These are phyloP conservation scores for Trypanosoma congolense DNA, from an alignment of 208 protist species.

Conservation along the genomic window DNA sequence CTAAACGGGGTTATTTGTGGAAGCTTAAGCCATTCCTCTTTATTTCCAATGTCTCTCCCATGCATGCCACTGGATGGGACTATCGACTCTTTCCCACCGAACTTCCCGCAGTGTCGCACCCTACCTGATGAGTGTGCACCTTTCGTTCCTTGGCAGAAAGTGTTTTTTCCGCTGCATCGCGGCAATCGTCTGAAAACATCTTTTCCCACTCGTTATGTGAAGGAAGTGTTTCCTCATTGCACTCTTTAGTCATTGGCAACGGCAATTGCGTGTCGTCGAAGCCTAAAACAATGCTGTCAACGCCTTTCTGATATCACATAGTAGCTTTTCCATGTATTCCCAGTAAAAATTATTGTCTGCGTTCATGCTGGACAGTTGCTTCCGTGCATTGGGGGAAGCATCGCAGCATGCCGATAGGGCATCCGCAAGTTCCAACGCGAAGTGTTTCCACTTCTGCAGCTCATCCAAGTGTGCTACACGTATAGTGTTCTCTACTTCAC, in stretches of 20 bases:
- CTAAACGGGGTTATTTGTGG: constrained; percentile 3
- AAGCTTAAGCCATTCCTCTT: not conserved
- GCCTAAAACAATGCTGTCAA: not conserved
- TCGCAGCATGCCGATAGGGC: constrained; percentile 10
- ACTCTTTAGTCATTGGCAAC: not conserved
- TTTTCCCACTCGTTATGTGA: constrained; percentile 20
- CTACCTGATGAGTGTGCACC: constrained; percentile 8
- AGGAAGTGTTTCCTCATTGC: not conserved
- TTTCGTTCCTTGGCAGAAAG: constrained; percentile 5
- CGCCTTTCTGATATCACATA: constrained; percentile 9
- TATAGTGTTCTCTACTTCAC: not conserved
- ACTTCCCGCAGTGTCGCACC: not conserved
- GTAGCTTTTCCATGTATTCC: constrained; percentile 8
- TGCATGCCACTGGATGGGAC: not conserved
- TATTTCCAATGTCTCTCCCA: not conserved
- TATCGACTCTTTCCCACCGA: not conserved
- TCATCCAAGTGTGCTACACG: constrained; percentile 16
- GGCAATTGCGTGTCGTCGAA: not conserved
- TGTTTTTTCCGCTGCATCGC: not conserved
- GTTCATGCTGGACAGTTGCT: not conserved
- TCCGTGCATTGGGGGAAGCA: not conserved
- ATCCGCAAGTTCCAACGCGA: constrained; percentile 46
- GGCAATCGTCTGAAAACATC: constrained; percentile 6
- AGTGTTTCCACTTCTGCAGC: constrained; percentile 45
- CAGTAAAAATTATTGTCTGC: not conserved